Evolutionary conservation across 139 green algal species (phyloP).

Genomic region (Closterium sp.): DNA sequence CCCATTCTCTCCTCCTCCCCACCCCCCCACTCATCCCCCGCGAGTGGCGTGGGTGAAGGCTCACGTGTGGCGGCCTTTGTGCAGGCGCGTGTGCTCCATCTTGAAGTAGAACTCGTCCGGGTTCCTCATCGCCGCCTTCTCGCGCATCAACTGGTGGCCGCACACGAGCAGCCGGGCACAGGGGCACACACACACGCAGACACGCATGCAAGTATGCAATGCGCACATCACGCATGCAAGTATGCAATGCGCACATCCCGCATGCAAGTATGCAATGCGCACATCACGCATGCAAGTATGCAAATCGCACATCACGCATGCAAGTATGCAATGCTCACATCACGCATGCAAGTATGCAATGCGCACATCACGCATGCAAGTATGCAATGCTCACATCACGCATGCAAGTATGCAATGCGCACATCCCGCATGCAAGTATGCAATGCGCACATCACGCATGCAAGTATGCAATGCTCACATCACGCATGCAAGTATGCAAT

Average conservation of each 20-base stretch:
- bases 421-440: no score
- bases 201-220: not conserved
- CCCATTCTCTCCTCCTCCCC: no score
- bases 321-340: not conserved
- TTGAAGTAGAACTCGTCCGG: conserved; percentile 99
- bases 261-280: not conserved
- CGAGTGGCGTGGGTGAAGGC: not conserved
- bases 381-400: not conserved
- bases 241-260: not conserved
- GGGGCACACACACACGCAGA: not conserved
- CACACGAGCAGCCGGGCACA: not conserved
- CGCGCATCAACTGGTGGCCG: conserved; percentile 67
- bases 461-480: no score
- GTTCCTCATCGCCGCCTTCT: conserved; percentile 93
- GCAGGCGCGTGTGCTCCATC: conserved; percentile 84
- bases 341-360: not conserved
- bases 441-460: no score
- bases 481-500: no score
- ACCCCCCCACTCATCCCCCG: not conserved
- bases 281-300: not conserved
- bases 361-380: not conserved
- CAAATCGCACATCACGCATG: not conserved
- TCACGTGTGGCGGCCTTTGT: conserved; percentile 74
- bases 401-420: not conserved
- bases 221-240: not conserved